These are phyloP conservation scores for Boletus sp. DNA, from an alignment of 768 basidiomycete genomes.

Conservation along the genomic window DNA sequence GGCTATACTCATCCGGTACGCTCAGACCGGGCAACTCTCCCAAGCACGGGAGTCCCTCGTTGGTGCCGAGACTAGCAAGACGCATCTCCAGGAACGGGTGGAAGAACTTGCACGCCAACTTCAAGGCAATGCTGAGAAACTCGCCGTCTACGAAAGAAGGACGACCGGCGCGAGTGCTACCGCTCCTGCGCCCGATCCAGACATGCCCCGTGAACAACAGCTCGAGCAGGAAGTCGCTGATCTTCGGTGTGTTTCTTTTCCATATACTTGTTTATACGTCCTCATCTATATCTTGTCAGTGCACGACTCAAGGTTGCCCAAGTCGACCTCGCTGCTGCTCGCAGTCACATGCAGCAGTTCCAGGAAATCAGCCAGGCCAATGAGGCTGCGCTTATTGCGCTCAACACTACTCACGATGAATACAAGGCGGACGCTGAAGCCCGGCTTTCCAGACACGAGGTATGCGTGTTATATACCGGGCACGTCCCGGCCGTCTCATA, in stretches of 20 bases:
- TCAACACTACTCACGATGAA: slow-evolving; percentile 76
- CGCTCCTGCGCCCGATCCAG: slow-evolving; percentile 39
- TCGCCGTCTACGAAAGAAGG: slow-evolving; percentile 82
- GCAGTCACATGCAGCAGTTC: slow-evolving; percentile 78
- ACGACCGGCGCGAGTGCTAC: slow-evolving; percentile 32
- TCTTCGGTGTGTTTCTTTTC: slow-evolving; percentile 52
- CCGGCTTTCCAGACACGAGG: slow-evolving; percentile 67
- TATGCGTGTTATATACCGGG: slow-evolving; percentile 28
- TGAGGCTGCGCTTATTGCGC: slow-evolving; percentile 68
- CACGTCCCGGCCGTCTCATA: not conserved
- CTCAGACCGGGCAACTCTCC: slow-evolving; percentile 60
- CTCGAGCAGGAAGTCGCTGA: slow-evolving; percentile 85
- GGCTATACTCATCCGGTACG: slow-evolving; percentile 9
- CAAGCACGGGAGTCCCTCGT: slow-evolving; percentile 69
- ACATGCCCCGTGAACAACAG: slow-evolving; percentile 69
- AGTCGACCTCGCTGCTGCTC: slow-evolving; percentile 69
- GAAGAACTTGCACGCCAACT: slow-evolving; percentile 51
- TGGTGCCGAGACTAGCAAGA: slow-evolving; percentile 74
- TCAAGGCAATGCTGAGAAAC: slow-evolving; percentile 79
- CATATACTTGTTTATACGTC: not conserved
- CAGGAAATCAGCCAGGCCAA: slow-evolving; percentile 82
- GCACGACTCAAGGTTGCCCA: slow-evolving; percentile 75
- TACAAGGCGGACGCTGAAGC: slow-evolving; percentile 72
- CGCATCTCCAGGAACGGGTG: slow-evolving; percentile 68
- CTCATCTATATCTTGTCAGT: slow-evolving; percentile 36